phyloP scores from a whole-genome alignment of 495 filamentous ascomycete genomes.

The Neurospora sp. region DNA sequence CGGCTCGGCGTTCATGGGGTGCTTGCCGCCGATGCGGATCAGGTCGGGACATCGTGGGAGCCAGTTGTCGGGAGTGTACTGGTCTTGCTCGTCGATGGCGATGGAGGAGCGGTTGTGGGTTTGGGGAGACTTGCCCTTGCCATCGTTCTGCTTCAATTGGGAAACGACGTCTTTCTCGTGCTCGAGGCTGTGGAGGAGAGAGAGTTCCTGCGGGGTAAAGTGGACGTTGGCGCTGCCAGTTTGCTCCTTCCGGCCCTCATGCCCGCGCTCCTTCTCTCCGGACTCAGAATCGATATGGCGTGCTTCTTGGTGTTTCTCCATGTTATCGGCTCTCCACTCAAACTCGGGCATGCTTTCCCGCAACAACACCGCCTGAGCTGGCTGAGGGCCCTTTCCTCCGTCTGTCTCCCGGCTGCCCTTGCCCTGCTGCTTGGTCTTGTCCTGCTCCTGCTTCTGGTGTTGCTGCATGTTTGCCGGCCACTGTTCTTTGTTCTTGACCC shows the following conservation, averaged over 20 bases:
- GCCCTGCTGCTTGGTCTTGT: not conserved
- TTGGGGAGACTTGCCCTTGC: constrained; percentile 4
- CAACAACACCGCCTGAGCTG: not conserved
- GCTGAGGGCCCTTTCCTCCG: not conserved
- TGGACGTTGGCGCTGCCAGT: not conserved
- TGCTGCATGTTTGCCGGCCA: constrained; percentile 6
- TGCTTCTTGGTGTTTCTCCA: not conserved
- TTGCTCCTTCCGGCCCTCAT: not conserved
- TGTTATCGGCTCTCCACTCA: not conserved
- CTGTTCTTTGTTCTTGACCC: constrained; percentile 8
- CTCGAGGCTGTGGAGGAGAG: not conserved
- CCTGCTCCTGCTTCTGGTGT: not conserved
- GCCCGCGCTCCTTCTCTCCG: not conserved
- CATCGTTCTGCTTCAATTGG: constrained; percentile 5
- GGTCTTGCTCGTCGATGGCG: constrained; percentile 14
- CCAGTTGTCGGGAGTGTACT: constrained; percentile 14
- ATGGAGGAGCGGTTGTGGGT: constrained; percentile 11
- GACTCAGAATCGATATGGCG: not conserved
- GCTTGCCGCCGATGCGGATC: constrained; percentile 7
- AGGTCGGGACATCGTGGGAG: constrained; percentile 5
- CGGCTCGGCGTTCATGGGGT: constrained; percentile 11
- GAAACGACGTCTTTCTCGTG: not conserved
- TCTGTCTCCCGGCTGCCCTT: not conserved
- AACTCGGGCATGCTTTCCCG: not conserved
- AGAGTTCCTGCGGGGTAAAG: constrained; percentile 4